A percentile compares a stretch with the other conserved stretches of the same genome.
Conservation (phyloP, 495 filamentous ascomycete genomes). For the Aspergillus hancockii region DNA sequence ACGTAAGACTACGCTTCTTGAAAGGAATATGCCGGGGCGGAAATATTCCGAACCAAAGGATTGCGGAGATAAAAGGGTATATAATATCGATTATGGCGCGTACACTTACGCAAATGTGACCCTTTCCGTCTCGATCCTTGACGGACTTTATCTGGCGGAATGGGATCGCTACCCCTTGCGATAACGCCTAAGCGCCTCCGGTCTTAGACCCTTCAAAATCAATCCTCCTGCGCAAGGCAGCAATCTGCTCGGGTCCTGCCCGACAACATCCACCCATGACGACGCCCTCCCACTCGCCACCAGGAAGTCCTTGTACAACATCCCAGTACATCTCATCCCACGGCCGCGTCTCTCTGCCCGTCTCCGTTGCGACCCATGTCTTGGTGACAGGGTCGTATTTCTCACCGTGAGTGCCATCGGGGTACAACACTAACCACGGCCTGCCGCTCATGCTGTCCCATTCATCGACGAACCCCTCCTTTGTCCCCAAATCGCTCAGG, state of each 20-base stretch:
- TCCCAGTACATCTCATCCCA: slow-evolving; percentile 26
- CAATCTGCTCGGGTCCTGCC: slow-evolving; percentile 19
- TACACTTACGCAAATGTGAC: too few relatives aligned
- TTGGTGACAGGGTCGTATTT: slow-evolving; percentile 63
- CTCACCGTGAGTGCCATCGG: slow-evolving; percentile 68
- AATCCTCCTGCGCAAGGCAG: slow-evolving; percentile 15
- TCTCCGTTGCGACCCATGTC: slow-evolving; percentile 44
- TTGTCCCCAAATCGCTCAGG: background rate
- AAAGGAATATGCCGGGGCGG: too few relatives aligned
- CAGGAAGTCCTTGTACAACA: slow-evolving; percentile 11
- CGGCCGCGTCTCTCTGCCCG: slow-evolving; percentile 13
- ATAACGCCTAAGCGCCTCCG: background rate
- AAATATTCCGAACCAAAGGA: too few relatives aligned
- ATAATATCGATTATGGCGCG: too few relatives aligned
- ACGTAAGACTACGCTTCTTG: too few relatives aligned
- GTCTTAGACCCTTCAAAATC: slow-evolving; percentile 1
- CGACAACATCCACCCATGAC: slow-evolving; percentile 26
- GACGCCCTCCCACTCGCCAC: slow-evolving; percentile 19
- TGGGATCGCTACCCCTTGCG: too few relatives aligned
- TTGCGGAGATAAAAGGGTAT: too few relatives aligned
- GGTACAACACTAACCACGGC: slow-evolving; percentile 63
- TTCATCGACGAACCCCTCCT: slow-evolving; percentile 28
- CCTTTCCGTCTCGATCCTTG: too few relatives aligned
- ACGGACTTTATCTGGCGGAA: too few relatives aligned
- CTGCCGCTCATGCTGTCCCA: slow-evolving; percentile 21